A percentile compares a stretch with the other conserved stretches of the same genome.
These are phyloP conservation scores for Pseudotsuga menziesii DNA, from an alignment of 75 land plant genomes.

Conservation along the genomic window DNA sequence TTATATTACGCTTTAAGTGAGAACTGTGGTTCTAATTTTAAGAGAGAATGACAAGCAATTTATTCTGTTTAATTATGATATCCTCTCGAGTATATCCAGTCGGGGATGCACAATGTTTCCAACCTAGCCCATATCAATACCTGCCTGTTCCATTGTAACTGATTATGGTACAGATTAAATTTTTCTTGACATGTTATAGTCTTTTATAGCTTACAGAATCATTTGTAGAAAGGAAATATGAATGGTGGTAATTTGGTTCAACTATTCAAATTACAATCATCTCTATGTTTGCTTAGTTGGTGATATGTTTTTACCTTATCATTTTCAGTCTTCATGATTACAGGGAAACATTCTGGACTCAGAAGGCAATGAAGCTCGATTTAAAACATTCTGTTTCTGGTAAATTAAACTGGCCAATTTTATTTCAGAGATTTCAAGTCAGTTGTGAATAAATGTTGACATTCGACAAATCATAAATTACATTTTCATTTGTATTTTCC, in stretches of 20 bases:
- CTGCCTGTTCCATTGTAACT: background rate
- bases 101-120: background rate
- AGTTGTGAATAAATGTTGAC: background rate
- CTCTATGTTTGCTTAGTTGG: background rate
- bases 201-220: background rate
- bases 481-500: background rate
- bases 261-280: background rate
- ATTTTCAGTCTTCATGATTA: slow-evolving; percentile 3
- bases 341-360: slow-evolving; percentile 2
- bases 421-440: background rate
- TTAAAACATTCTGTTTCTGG: slow-evolving; percentile 10
- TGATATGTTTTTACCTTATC: background rate
- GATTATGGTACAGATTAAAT: background rate
- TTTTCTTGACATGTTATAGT: background rate
- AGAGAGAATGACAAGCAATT: background rate
- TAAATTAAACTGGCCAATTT: background rate
- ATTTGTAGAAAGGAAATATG: background rate
- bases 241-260: background rate
- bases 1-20: background rate
- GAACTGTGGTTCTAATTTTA: background rate
- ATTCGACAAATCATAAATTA: background rate
- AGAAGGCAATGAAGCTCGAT: slow-evolving; percentile 4
- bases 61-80: too few relatives aligned
- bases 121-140: background rate
- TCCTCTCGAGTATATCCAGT: too few relatives aligned